A percentile compares a stretch with the other conserved stretches of the same genome.
Conservation (phyloP, 345 rosid species). For the Aquilaria sinensis region DNA sequence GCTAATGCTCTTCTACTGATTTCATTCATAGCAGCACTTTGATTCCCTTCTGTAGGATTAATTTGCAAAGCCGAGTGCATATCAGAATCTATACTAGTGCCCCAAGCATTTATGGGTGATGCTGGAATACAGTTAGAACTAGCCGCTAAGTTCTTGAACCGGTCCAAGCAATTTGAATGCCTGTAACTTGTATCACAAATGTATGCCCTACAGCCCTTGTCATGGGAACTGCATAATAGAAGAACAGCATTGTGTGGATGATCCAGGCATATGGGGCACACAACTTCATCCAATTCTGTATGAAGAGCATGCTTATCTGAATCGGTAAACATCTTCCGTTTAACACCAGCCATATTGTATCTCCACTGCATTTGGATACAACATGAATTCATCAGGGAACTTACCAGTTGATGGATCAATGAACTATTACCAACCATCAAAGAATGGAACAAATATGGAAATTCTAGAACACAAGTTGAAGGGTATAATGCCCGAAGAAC, state of each 20-base stretch:
- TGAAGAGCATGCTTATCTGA: constrained; percentile 62
- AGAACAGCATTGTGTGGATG: constrained; percentile 93
- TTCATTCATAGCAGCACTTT: constrained; percentile 14
- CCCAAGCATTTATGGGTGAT: constrained; percentile 21
- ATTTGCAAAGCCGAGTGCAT: constrained; percentile 26
- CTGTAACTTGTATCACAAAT: constrained; percentile 83
- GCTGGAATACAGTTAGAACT: constrained; percentile 28
- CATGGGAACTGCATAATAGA: constrained; percentile 72
- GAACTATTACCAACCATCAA: no score
- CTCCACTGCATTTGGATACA: constrained; percentile 57
- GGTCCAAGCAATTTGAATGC: constrained; percentile 82
- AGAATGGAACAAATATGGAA: no score
- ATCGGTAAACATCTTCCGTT: constrained; percentile 60
- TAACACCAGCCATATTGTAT: constrained; percentile 86
- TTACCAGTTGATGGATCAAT: no score
- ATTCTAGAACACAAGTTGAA: no score
- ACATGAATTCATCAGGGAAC: constrained; percentile 32
- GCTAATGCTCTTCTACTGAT: constrained; percentile 9
- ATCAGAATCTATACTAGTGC: constrained; percentile 23
- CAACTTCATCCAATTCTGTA: constrained; percentile 75
- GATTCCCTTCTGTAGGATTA: constrained; percentile 21
- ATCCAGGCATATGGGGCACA: constrained; percentile 89
- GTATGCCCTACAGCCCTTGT: constrained; percentile 82
- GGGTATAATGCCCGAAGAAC: no score
- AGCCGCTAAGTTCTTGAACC: constrained; percentile 54